phyloP scores from a whole-genome alignment of 495 filamentous ascomycete species.

The Neurospora sp. region DNA sequence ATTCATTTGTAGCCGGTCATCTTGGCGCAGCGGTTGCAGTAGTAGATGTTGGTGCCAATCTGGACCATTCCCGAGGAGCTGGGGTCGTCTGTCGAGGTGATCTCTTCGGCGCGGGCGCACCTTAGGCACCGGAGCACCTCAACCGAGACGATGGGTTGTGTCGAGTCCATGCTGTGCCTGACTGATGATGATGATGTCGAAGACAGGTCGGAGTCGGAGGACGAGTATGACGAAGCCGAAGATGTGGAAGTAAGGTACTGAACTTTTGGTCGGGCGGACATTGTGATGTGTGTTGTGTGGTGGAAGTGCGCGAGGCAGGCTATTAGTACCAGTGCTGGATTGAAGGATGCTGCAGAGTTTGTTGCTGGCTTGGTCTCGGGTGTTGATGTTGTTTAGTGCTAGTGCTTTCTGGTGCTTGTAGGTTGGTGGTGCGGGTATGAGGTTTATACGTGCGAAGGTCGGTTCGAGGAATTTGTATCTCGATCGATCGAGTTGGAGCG shows the following conservation, averaged over 20 bases:
- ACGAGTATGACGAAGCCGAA: slow-evolving; percentile 27
- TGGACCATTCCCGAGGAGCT: slow-evolving; percentile 49
- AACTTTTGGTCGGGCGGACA: slow-evolving; percentile 20
- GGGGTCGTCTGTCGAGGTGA: slow-evolving; percentile 44
- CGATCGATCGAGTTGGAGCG: not conserved
- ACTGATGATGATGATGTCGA: slow-evolving; percentile 11
- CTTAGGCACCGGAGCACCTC: slow-evolving; percentile 45
- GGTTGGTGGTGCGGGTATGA: not conserved
- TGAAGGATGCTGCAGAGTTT: not conserved
- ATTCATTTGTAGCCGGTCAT: slow-evolving; percentile 62
- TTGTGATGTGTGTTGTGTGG: slow-evolving; percentile 22
- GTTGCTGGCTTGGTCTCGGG: not conserved
- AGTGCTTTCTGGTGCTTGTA: not conserved
- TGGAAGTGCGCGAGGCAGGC: not conserved
- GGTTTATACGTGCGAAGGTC: not conserved
- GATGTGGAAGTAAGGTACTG: slow-evolving; percentile 31
- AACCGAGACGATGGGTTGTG: slow-evolving; percentile 36
- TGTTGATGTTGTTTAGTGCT: not conserved
- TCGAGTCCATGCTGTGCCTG: slow-evolving; percentile 32
- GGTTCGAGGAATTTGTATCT: not conserved
- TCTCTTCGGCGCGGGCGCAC: slow-evolving; percentile 45
- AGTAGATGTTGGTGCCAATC: slow-evolving; percentile 71
- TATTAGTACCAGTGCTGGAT: not conserved
- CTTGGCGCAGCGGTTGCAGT: slow-evolving; percentile 63
- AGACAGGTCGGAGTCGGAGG: slow-evolving; percentile 34